Base-by-base conservation (phyloP, 441 rosid genomes). In the Mallotus japonicus region DNA sequence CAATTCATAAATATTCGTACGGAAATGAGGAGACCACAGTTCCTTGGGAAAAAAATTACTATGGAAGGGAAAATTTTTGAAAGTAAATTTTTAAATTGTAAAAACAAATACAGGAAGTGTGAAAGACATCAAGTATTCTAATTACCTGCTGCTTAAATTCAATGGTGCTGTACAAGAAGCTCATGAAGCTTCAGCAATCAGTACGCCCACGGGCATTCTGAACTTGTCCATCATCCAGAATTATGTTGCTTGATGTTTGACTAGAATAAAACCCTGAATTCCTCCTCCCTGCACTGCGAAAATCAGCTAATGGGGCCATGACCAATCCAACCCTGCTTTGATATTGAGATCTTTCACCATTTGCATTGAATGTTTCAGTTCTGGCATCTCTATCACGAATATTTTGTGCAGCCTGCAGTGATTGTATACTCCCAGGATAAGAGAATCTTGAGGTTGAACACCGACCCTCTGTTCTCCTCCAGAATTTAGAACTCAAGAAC, bases 401-500 rank as follows among this genome's bases (percentile, higher is more conserved):
- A 75, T 73, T 69, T 22, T 20, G 64, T 46, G 50, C 58, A 28
- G 71, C 77, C 50, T 72, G 70, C 64, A 76, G 54, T 16, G 82
- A 67, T 42, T 67, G 84, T 55, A 78, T 78, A 68, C 69, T 55
- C 20, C 77, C 76, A 47, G 88, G 78, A 7, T 82, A 80, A 68
- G 87, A 55, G 65, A 78, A 78, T 66, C 83, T 80, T 55, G 85
- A 75, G 64, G 70, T 70, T 17, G 85, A 77, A 67, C 54, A 80
- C 63, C 81, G 82, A 16, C 78, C 84, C 71, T 90, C 97, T 6
- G 87, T 74, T 84, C 85, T 90, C 79, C 90, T 87, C 97, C 99
- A 87, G 71, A 92, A 87, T 84, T 88, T 88, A 7, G 92, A 85
- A 81, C 92, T 87, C 86, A 88, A 84, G 64, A 90, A 87, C 49